These are phyloP conservation scores for Calonectria ilicicola DNA, from an alignment of 2,329 filamentous ascomycete genomes.

Conservation along the genomic window DNA sequence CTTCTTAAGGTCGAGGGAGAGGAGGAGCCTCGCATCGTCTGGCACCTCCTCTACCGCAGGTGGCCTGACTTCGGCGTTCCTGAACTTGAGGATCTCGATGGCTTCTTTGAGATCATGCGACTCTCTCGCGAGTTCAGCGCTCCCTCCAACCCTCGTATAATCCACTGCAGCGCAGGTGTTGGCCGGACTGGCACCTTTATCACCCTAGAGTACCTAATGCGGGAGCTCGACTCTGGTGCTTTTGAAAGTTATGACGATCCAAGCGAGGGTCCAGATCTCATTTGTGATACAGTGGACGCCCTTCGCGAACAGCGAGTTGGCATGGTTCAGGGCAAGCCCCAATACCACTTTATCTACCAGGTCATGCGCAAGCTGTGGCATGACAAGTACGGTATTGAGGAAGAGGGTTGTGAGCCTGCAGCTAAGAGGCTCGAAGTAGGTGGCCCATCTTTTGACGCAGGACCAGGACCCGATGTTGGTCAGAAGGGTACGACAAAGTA, in stretches of 20 bases:
- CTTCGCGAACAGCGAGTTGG: slow-evolving; percentile 89
- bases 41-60: slow-evolving; percentile 86
- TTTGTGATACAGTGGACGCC: slow-evolving; percentile 82
- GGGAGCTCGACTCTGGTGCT: slow-evolving; percentile 82
- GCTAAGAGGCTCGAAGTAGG: slow-evolving; percentile 65
- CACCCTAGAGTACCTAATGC: slow-evolving; percentile 89
- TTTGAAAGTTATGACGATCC: slow-evolving; percentile 62
- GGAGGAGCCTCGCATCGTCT: slow-evolving; percentile 70
- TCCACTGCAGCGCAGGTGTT: slow-evolving; percentile 92
- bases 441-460: slow-evolving; percentile 54
- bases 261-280: slow-evolving; percentile 66
- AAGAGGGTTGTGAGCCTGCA: slow-evolving; percentile 58
- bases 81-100: slow-evolving; percentile 72
- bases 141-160: slow-evolving; percentile 75
- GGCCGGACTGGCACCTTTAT: slow-evolving; percentile 97
- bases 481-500: slow-evolving; percentile 28
- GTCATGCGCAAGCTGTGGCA: slow-evolving; percentile 82
- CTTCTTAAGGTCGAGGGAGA: slow-evolving; percentile 64
- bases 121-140: slow-evolving; percentile 72
- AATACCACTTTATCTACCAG: slow-evolving; percentile 91
- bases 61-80: slow-evolving; percentile 96
- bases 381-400: slow-evolving; percentile 66
- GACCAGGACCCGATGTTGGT: slow-evolving; percentile 29
- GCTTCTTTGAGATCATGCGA: slow-evolving; percentile 77
- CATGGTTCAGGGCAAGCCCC: slow-evolving; percentile 93